Percentiles rank a stretch among this genome's conserved stretches.
phyloP scores from a whole-genome alignment of 345 rosid species.

The Trapa bicornis region DNA sequence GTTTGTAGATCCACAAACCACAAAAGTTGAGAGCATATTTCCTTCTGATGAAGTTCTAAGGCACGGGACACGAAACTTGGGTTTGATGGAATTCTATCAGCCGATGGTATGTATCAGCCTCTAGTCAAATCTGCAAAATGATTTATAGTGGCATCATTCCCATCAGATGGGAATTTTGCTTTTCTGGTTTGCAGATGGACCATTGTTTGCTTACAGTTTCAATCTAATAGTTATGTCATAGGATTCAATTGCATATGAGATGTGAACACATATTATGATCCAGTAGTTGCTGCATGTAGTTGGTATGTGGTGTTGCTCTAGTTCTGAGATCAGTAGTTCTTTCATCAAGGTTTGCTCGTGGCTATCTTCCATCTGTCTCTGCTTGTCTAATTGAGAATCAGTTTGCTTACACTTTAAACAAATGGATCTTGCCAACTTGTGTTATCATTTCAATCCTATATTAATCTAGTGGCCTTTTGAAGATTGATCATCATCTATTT shows the following conservation, averaged over 20 bases:
- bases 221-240: not conserved
- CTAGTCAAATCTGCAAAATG: not conserved
- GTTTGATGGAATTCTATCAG: constrained; percentile 24
- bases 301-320: not conserved
- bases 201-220: not conserved
- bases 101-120: constrained; percentile 23
- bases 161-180: not conserved
- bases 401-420: no score
- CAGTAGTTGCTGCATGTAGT: not conserved
- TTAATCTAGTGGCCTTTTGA: no score
- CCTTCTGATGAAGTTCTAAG: constrained; percentile 9
- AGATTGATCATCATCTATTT: no score
- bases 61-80: constrained; percentile 7
- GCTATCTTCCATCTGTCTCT: no score
- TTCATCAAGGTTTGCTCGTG: no score
- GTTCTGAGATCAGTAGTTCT: no score
- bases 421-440: no score
- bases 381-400: no score
- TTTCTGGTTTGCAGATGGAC: not conserved
- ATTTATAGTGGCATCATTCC: not conserved
- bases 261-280: not conserved
- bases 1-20: constrained; percentile 29
- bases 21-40: constrained; percentile 15
- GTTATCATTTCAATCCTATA: not conserved
- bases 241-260: not conserved